These are phyloP conservation scores for Benincasa hispida DNA, from an alignment of 306 rosid species.

Conservation along the genomic window DNA sequence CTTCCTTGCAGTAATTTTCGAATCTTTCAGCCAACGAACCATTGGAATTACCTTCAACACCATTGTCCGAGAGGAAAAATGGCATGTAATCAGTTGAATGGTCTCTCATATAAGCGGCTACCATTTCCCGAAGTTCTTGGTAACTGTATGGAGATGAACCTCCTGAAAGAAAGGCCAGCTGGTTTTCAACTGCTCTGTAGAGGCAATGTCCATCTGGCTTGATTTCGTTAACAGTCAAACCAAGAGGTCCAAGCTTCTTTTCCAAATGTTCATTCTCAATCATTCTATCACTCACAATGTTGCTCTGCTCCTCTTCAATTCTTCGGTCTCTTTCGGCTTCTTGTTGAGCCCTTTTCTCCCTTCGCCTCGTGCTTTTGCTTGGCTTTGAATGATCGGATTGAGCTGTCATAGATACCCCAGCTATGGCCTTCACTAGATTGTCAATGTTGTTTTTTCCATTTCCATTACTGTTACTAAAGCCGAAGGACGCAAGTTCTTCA, in stretches of 20 bases:
- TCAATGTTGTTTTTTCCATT: conserved; percentile 53
- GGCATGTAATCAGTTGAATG: conserved; percentile 61
- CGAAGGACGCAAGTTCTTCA: conserved; percentile 55
- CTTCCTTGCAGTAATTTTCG: conserved; percentile 74
- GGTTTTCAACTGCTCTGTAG: conserved; percentile 80
- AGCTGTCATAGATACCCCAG: conserved; percentile 58
- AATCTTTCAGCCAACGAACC: conserved; percentile 41
- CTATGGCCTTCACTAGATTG: conserved; percentile 71
- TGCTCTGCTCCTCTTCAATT: conserved; percentile 72
- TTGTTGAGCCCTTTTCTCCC: conserved; percentile 61
- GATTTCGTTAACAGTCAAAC: conserved; percentile 55
- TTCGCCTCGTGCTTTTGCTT: conserved; percentile 61
- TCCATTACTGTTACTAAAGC: conserved; percentile 38
- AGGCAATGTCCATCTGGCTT: conserved; percentile 98
- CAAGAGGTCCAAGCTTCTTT: conserved; percentile 68
- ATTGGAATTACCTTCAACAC: conserved; percentile 31
- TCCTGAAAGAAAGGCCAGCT: conserved; percentile 39
- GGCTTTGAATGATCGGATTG: conserved; percentile 50
- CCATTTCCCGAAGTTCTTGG: conserved; percentile 76
- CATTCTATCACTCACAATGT: conserved; percentile 52
- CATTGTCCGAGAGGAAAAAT: conserved; percentile 59
- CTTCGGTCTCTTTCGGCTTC: conserved; percentile 88
- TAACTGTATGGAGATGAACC: conserved; percentile 51
- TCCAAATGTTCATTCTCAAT: conserved; percentile 67
- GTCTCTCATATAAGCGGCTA: conserved; percentile 66